phyloP scores from a whole-genome alignment of 306 rosid species.

The Heteromeles arbutifolia region DNA sequence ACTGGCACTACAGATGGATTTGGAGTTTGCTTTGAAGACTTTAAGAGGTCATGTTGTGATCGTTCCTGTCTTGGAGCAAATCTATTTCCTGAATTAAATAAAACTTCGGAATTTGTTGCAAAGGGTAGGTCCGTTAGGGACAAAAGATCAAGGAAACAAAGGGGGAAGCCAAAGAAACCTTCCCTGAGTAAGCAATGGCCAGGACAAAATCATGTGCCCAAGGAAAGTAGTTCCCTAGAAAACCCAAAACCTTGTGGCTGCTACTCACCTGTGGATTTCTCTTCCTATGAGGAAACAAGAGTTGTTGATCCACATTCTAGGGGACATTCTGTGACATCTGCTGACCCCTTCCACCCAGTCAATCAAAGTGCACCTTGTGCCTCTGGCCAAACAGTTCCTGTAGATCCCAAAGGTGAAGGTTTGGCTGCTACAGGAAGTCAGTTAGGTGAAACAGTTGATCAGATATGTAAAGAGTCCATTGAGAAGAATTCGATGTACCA shows the following conservation, averaged over 20 bases:
- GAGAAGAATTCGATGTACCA: slow-evolving; percentile 2
- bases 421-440: slow-evolving; percentile 25
- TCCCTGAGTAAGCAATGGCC: slow-evolving; percentile 36
- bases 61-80: slow-evolving; percentile 60
- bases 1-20: slow-evolving; percentile 33
- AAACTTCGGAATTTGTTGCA: slow-evolving; percentile 17
- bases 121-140: slow-evolving; percentile 48
- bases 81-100: slow-evolving; percentile 46
- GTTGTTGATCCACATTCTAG: slow-evolving; percentile 32
- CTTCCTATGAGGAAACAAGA: slow-evolving; percentile 63
- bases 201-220: slow-evolving; percentile 28
- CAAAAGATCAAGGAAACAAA: slow-evolving; percentile 43
- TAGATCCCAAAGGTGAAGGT: slow-evolving; percentile 26
- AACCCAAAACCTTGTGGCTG: slow-evolving; percentile 49
- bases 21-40: slow-evolving; percentile 32
- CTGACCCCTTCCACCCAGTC: slow-evolving; percentile 21
- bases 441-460: slow-evolving; percentile 16
- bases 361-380: slow-evolving; percentile 7
- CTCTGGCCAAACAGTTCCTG: slow-evolving; percentile 26
- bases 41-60: slow-evolving; percentile 51
- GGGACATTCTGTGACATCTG: slow-evolving; percentile 24
- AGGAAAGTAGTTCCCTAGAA: slow-evolving; percentile 36
- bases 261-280: slow-evolving; percentile 85
- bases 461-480: slow-evolving; percentile 18
- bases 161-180: slow-evolving; percentile 44